Conservation (phyloP, 2,329 filamentous ascomycete species). For the Teratosphaeria pseudoeucalypti region DNA sequence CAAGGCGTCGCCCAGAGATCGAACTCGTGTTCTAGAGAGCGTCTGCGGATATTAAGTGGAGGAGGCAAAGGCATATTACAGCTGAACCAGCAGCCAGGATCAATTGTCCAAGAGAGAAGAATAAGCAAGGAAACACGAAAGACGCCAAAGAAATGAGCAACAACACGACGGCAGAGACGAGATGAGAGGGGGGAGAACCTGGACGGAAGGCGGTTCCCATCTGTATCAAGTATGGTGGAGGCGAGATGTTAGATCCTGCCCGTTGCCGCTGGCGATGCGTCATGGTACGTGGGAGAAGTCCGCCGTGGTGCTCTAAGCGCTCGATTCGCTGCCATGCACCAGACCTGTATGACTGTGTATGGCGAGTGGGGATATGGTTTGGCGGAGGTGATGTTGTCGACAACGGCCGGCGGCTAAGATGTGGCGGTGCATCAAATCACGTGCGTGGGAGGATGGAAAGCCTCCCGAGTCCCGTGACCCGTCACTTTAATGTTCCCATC, state of each 20-base stretch:
- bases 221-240: not conserved
- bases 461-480: no score
- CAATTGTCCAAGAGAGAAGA: slow-evolving; percentile 4
- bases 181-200: not conserved
- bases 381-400: not conserved
- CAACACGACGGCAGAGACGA: not conserved
- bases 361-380: not conserved
- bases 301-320: not conserved
- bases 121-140: slow-evolving; percentile 4
- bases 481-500: not conserved
- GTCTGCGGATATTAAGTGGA: not conserved
- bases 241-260: not conserved
- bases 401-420: not conserved
- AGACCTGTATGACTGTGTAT: no score
- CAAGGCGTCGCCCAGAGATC: not conserved
- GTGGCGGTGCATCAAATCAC: not conserved
- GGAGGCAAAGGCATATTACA: slow-evolving; percentile 3
- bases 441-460: not conserved
- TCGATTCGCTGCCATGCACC: not conserved
- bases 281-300: not conserved
- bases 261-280: not conserved
- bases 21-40: not conserved
- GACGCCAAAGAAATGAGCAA: slow-evolving; percentile 9
- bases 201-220: not conserved
- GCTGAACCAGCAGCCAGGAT: slow-evolving; percentile 18